Evolutionary conservation across 2,329 filamentous ascomycete genomes (phyloP), one percentile per base, ranked within the genome.

Genomic region (Emmonsiellopsis sp.): DNA sequence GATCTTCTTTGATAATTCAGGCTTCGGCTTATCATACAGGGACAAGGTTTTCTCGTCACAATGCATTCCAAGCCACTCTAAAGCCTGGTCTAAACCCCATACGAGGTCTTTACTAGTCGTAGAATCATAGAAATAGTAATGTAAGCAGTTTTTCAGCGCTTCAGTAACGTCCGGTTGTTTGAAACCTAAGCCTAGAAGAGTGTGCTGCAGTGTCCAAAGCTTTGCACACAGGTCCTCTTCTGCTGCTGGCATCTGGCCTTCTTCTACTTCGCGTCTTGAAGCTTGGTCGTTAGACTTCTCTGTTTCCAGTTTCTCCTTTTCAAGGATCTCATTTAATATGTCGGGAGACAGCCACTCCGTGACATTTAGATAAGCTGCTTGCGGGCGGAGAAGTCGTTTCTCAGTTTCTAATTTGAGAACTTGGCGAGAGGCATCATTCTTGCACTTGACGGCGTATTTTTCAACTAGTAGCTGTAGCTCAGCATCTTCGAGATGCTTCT

Each of bases 11-110:
- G 63, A 36, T 13, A 56, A 55, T 14, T 63, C 62, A 17, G 60
- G 48, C 46, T 59, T 64, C 49, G 61, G 61, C 53, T 75, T 77
- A 17, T 86, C 83, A 66, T 93, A 94, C 46, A 82, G 77, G 5
- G 86, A 86, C 37, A 92, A 75, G 61, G 91, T 85, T 1, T 83
- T 79, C 57, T 77, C 72, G 11, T 78, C 72, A 61, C 85, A 88
- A 65, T 93, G 82, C 58, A 88, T 75, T n/a, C 89, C 88, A 52
- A 97, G 78, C 88, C 90, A 95, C 61, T 96, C 88, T 17, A 98
- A 68, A 31, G 87, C 84, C 69, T 95, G 91, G 56, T 94, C 86
- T 37, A 97, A 73, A 8, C 91, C 90, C 87, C 89, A 95, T 11
- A 90, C 79, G 43, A 78, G 77, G 58, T 89, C 86, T 60, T 82